Evolutionary conservation across 2,329 filamentous ascomycete species (phyloP).

Genomic region (Knoxdaviesia proteae): DNA sequence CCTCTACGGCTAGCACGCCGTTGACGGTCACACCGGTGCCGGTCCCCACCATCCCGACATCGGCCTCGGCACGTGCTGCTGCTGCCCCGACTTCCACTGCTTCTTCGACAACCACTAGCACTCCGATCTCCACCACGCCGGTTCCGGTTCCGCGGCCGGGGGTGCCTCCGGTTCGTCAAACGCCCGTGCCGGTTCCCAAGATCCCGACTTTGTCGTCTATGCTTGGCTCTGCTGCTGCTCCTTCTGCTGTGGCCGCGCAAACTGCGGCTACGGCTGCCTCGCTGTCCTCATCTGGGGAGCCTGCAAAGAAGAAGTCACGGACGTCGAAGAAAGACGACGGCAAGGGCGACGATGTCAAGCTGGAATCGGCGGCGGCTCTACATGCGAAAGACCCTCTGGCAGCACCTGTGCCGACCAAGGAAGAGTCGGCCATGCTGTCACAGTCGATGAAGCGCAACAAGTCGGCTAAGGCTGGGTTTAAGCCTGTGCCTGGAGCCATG

Average conservation of each 20-base stretch:
- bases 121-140: constrained; percentile 5
- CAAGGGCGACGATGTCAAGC: no score
- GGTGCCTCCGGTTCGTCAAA: no score
- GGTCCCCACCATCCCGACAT: no score
- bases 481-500: constrained; percentile 17
- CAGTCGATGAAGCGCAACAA: constrained; percentile 18
- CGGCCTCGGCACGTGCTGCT: constrained; percentile 3
- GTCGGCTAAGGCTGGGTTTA: constrained; percentile 16
- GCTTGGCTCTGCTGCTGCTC: no score
- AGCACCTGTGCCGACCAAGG: constrained; percentile 6
- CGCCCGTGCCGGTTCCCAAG: no score
- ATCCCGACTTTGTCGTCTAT: no score
- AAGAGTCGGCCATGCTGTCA: constrained; percentile 11
- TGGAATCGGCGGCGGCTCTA: no score
- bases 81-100: neutral
- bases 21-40: no score
- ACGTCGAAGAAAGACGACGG: no score
- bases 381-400: constrained; percentile 12
- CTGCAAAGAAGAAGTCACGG: no score
- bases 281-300: no score
- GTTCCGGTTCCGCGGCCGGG: constrained; percentile 7
- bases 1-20: no score
- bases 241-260: constrained; percentile 4
- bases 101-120: neutral
- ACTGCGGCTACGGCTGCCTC: constrained; percentile 2